A percentile compares a stretch with the other conserved stretches of the same genome.
These are phyloP conservation scores for Podaxis carcinomalis DNA, from an alignment of 768 basidiomycete genomes.

Conservation along the genomic window DNA sequence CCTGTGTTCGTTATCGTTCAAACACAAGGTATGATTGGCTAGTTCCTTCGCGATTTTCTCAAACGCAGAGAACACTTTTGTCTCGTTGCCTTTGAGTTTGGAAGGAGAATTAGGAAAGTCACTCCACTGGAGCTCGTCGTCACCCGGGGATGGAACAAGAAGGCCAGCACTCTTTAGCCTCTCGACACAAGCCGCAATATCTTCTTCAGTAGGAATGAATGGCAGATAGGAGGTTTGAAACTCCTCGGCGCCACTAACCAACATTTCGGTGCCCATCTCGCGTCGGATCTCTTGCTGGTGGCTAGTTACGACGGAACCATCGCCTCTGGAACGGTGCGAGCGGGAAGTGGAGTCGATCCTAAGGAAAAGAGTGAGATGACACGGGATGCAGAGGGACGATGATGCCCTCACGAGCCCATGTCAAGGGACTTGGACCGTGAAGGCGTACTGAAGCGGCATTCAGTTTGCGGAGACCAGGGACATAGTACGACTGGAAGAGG, in stretches of 20 bases:
- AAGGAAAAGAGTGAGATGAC: no score
- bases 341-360: no score
- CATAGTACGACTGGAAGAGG: no score
- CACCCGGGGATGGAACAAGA: not conserved
- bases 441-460: no score
- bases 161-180: not conserved
- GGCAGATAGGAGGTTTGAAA: not conserved
- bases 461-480: no score
- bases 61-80: not conserved
- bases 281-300: not conserved
- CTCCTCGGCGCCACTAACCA: not conserved
- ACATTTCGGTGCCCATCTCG: not conserved
- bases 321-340: no score
- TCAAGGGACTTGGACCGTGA: no score
- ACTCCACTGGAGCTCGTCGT: not conserved
- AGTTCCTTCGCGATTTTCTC: not conserved
- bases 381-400: no score
- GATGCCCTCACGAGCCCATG: no score
- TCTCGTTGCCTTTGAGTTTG: not conserved
- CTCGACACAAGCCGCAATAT: not conserved
- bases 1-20: not conserved
- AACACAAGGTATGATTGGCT: not conserved
- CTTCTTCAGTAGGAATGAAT: not conserved
- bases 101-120: not conserved
- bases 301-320: no score